Evolutionary conservation across 2,329 filamentous ascomycete species (phyloP).

Genomic region (Stagonosporopsis tanaceti): DNA sequence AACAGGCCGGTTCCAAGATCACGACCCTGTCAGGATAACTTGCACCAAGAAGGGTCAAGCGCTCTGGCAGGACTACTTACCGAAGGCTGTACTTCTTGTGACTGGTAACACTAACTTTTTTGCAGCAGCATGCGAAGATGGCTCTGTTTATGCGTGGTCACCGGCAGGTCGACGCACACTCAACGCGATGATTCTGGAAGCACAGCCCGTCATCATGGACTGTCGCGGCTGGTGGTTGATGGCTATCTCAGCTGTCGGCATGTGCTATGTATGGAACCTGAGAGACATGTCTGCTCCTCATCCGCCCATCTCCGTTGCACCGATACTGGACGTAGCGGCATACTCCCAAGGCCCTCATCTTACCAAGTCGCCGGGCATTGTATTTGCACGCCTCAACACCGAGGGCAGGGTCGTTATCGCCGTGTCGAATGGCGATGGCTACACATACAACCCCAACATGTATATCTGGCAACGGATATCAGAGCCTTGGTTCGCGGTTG

Average conservation of each 20-base stretch:
- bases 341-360: slow-evolving; percentile 80
- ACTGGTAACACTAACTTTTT: slow-evolving; percentile 92
- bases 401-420: slow-evolving; percentile 87
- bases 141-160: slow-evolving; percentile 88
- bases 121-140: slow-evolving; percentile 93
- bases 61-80: slow-evolving; percentile 94
- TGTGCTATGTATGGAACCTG: slow-evolving; percentile 94
- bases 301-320: slow-evolving; percentile 86
- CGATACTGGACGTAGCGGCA: slow-evolving; percentile 85
- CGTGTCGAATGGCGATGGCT: slow-evolving; percentile 93
- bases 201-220: slow-evolving; percentile 93
- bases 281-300: slow-evolving; percentile 83
- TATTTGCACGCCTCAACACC: slow-evolving; percentile 89
- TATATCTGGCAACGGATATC: slow-evolving; percentile 94
- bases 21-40: slow-evolving; percentile 84
- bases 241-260: slow-evolving; percentile 85
- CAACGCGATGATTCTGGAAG: slow-evolving; percentile 85
- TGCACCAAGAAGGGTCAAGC: slow-evolving; percentile 81
- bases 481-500: slow-evolving; percentile 97
- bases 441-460: slow-evolving; percentile 85
- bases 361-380: slow-evolving; percentile 81
- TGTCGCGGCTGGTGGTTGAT: slow-evolving; percentile 89
- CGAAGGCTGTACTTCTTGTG: slow-evolving; percentile 84
- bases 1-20: slow-evolving; percentile 67
- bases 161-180: slow-evolving; percentile 86